phyloP scores from a whole-genome alignment of 2,329 filamentous ascomycete species.

The Verticillium albo-atrum region DNA sequence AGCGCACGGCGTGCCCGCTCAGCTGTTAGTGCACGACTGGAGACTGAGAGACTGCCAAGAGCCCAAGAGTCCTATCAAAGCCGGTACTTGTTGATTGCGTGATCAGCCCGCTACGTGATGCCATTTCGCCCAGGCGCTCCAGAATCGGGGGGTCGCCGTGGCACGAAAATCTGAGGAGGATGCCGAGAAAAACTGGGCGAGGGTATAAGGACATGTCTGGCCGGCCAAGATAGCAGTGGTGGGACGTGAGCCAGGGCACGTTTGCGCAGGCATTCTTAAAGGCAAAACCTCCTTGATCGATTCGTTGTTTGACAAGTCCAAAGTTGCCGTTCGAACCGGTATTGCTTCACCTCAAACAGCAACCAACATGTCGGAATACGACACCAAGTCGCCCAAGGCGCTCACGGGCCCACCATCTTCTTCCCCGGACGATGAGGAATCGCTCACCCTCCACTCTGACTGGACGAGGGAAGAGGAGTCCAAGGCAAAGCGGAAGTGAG shows the following conservation, averaged over 20 bases:
- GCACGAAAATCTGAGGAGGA: neutral
- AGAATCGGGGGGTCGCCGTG: neutral
- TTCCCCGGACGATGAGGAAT: conserved; percentile 22
- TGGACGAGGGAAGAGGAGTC: conserved; percentile 30
- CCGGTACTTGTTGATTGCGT: neutral
- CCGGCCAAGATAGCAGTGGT: neutral
- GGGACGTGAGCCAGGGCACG: neutral
- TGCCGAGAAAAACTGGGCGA: neutral
- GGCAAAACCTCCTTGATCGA: neutral
- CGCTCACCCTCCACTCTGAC: conserved; percentile 21
- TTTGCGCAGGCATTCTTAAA: neutral
- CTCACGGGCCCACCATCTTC: neutral
- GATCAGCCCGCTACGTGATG: neutral
- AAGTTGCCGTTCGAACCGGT: neutral
- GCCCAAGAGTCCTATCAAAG: neutral
- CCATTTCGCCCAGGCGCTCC: neutral
- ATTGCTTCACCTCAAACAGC: neutral
- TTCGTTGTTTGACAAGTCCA: neutral
- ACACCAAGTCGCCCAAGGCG: neutral
- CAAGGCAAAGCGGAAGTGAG: conserved; percentile 33
- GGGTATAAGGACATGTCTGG: neutral
- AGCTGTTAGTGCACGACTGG: neutral
- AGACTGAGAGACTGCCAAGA: neutral
- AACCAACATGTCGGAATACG: neutral
- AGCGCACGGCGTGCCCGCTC: neutral